phyloP scores from a whole-genome alignment of 164 flowering plant species.

The Berberis thunbergii region DNA sequence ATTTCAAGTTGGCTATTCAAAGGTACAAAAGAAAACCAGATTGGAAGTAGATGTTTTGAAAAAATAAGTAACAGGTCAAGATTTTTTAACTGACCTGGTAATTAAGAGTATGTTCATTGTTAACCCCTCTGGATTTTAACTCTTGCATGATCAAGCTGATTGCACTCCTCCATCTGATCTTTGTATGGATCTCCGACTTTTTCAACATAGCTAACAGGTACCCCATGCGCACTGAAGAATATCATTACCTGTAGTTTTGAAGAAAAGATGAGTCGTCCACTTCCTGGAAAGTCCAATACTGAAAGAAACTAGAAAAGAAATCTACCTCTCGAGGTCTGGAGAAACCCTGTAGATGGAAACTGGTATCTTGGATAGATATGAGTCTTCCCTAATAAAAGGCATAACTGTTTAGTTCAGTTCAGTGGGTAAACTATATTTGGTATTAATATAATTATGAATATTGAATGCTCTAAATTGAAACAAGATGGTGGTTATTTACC shows the following conservation, averaged over 20 bases:
- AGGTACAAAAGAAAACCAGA: no score
- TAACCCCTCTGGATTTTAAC: slow-evolving; percentile 62
- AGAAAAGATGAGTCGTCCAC: slow-evolving; percentile 1
- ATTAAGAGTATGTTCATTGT: slow-evolving; percentile 79
- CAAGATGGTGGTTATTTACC: slow-evolving; percentile 28
- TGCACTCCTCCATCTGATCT: slow-evolving; percentile 90
- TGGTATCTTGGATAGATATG: slow-evolving; percentile 66
- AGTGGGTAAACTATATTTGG: background rate
- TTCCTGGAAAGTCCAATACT: no score
- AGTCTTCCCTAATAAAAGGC: slow-evolving; percentile 54
- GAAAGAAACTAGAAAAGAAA: background rate
- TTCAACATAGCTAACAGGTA: slow-evolving; percentile 47
- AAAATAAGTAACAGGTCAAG: background rate
- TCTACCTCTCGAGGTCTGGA: slow-evolving; percentile 62
- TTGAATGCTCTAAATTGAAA: background rate
- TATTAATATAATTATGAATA: background rate
- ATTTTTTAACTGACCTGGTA: slow-evolving; percentile 68
- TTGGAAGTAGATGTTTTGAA: no score
- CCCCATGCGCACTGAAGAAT: slow-evolving; percentile 97
- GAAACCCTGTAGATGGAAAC: slow-evolving; percentile 61
- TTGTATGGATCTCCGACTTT: slow-evolving; percentile 98
- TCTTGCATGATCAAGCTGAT: slow-evolving; percentile 65
- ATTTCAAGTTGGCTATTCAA: background rate
- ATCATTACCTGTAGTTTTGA: slow-evolving; percentile 60
- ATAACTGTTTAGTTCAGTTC: slow-evolving; percentile 7